Conservation (phyloP, 2,329 filamentous ascomycete species). For the Colletotrichum agaves region DNA sequence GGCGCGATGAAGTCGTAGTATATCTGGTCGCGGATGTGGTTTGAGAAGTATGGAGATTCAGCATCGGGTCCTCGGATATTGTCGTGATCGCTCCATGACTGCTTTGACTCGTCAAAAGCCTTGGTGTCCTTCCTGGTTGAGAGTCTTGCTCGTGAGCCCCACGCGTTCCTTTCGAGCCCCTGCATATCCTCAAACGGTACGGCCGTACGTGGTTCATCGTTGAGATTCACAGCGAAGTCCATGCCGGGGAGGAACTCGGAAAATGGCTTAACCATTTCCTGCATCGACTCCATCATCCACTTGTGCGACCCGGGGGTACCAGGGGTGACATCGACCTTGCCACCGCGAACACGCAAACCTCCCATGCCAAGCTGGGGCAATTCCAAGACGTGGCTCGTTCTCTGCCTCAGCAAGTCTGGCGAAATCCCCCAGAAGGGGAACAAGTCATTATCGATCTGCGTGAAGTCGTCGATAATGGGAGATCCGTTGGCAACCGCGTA, state of each 20-base stretch:
- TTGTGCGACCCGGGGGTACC: slow-evolving; percentile 46
- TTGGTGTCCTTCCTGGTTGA: neutral
- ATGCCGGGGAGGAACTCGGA: slow-evolving; percentile 78
- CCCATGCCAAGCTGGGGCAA: slow-evolving; percentile 51
- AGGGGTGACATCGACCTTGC: slow-evolving; percentile 59
- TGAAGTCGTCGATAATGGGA: slow-evolving; percentile 79
- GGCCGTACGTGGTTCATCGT: slow-evolving; percentile 46
- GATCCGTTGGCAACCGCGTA: slow-evolving; percentile 74
- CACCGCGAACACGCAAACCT: slow-evolving; percentile 67
- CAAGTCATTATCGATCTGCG: slow-evolving; percentile 77
- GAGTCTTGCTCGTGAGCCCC: neutral
- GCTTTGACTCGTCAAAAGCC: slow-evolving; percentile 11
- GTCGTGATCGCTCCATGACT: slow-evolving; percentile 35
- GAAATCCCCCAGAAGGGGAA: slow-evolving; percentile 80
- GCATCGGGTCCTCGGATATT: neutral
- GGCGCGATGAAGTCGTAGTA: slow-evolving; percentile 50
- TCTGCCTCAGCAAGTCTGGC: slow-evolving; percentile 71
- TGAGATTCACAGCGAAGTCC: slow-evolving; percentile 80
- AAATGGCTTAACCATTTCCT: slow-evolving; percentile 75
- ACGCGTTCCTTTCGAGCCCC: slow-evolving; percentile 1
- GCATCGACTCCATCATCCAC: slow-evolving; percentile 52
- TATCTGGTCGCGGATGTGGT: slow-evolving; percentile 43
- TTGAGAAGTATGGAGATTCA: slow-evolving; percentile 37
- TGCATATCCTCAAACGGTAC: slow-evolving; percentile 16
- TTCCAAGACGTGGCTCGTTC: slow-evolving; percentile 49